A percentile compares a stretch with the other conserved stretches of the same genome.
Evolutionary conservation across 768 basidiomycete species (phyloP).

Genomic region (Auricularia auricula-judae): DNA sequence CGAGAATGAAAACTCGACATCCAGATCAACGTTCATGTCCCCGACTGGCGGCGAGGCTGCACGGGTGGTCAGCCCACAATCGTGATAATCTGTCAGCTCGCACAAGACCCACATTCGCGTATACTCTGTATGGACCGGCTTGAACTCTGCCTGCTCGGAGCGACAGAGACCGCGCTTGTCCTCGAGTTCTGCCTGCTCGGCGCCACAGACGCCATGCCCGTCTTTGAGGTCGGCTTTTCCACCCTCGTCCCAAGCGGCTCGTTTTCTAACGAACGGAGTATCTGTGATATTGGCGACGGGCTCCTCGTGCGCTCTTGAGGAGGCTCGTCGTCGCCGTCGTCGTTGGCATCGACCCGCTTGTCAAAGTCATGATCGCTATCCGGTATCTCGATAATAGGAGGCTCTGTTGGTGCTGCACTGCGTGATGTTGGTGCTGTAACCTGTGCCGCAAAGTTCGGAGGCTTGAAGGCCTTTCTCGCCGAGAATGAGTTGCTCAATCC

Average conservation of each 20-base stretch:
- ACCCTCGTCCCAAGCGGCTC: neutral
- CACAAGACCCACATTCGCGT: neutral
- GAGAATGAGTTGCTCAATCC: constrained; percentile 8
- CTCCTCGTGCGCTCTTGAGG: neutral
- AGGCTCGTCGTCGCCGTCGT: neutral
- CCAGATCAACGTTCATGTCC: constrained; percentile 11
- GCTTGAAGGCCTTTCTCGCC: constrained; percentile 25
- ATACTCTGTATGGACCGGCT: neutral
- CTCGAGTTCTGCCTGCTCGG: neutral
- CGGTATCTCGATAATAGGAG: neutral
- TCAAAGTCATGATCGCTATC: neutral
- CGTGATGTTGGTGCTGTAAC: constrained; percentile 1
- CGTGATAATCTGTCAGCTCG: neutral
- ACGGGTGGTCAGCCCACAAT: neutral
- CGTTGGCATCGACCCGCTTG: neutral
- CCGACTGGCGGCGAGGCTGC: neutral
- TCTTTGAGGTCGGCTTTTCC: neutral
- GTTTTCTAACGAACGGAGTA: neutral
- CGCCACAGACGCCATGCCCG: neutral
- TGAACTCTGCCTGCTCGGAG: neutral
- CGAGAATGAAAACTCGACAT: constrained; percentile 18
- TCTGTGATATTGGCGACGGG: neutral
- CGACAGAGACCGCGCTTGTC: neutral
- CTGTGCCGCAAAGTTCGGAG: constrained; percentile 22
- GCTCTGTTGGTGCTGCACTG: neutral